Conservation (phyloP, 192 early-diverging fungal species). For the Gaertneriomyces sp. region DNA sequence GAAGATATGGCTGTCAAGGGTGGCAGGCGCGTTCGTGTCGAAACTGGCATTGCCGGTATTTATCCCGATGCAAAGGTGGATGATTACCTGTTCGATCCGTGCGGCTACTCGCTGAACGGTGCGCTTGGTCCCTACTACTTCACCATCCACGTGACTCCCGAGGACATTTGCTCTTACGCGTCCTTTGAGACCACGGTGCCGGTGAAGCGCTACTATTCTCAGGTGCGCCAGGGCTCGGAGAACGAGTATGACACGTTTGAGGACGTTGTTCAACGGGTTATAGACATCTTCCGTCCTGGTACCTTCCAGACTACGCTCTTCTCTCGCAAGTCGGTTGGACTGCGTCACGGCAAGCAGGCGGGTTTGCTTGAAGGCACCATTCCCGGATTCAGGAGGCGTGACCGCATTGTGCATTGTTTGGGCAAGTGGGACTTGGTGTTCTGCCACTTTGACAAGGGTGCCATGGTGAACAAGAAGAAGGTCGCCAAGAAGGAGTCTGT, state of each 20-base stretch:
- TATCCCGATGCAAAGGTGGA: constrained; percentile 81
- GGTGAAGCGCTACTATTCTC: constrained; percentile 46
- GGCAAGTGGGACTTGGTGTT: constrained; percentile 56
- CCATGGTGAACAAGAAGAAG: constrained; percentile 2
- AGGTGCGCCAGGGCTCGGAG: constrained; percentile 27
- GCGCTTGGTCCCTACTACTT: constrained; percentile 82
- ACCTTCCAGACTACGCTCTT: constrained; percentile 79
- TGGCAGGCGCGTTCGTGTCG: constrained; percentile 43
- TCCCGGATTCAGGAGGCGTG: constrained; percentile 37
- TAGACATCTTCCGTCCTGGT: constrained; percentile 77
- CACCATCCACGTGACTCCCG: constrained; percentile 97
- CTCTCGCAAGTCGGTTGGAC: constrained; percentile 38
- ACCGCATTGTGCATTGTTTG: constrained; percentile 48
- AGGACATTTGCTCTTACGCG: constrained; percentile 97
- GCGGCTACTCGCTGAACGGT: constrained; percentile 95
- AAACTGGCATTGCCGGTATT: constrained; percentile 74
- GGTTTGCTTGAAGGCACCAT: constrained; percentile 39
- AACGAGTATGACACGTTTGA: constrained; percentile 58
- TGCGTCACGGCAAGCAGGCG: constrained; percentile 27
- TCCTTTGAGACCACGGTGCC: constrained; percentile 95
- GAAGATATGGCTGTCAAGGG: constrained; percentile 37
- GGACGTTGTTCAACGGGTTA: constrained; percentile 69
- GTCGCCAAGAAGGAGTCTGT: background rate
- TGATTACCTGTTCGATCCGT: constrained; percentile 91
- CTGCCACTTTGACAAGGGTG: constrained; percentile 36